Evolutionary conservation across 2,329 filamentous ascomycete species (phyloP), one percentile per base, ranked within the genome.

Genomic region (Fusarium succisae): DNA sequence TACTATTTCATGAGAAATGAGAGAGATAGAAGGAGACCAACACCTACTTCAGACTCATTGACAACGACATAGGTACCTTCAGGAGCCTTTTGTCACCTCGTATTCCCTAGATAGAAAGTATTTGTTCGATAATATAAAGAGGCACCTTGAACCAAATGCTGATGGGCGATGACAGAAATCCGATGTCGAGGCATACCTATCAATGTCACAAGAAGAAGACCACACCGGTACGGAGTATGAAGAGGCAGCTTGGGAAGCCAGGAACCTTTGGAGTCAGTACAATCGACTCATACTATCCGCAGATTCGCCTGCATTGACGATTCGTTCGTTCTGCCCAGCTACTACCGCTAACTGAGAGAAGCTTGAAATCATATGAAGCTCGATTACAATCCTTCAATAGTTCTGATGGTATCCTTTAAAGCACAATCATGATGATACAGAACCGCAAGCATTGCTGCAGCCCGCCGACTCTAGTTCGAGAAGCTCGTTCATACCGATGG

Each of bases 161-260:
- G 32, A 53, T 53, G 18, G 32, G 32, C n/a, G n/a, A 53, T 37
- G 50, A 15, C n/a, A 37, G 32, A 26, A 24, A 38, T 38, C n/a
- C 13, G 50, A 37, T 38, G n/a, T 37, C 7, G 32, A 37, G n/a
- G 32, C n/a, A 38, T 37, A 26, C 32, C 17, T 26, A 18, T 26
- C 50, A 26, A 22, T 26, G 20, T 28, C n/a, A 41, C 20, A 26
- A 50, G 30, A 54, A 41, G 39, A 57, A 61, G 55, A 67, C 51
- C 61, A 66, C 70, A 72, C 72, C 47, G 20, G 20, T 30, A 30
- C 20, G 20, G 26, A 64, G 39, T 66, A 58, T 54, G 51, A 39
- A 65, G 61, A 69, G 57, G 41, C 54, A 53, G 35, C 56, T n/a
- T 12, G 26, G 47, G 26, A 55, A 55, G 51, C 35, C 22, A 30